Base-by-base conservation (phyloP, 2,329 filamentous ascomycete genomes). In the Talaromyces sp. region DNA sequence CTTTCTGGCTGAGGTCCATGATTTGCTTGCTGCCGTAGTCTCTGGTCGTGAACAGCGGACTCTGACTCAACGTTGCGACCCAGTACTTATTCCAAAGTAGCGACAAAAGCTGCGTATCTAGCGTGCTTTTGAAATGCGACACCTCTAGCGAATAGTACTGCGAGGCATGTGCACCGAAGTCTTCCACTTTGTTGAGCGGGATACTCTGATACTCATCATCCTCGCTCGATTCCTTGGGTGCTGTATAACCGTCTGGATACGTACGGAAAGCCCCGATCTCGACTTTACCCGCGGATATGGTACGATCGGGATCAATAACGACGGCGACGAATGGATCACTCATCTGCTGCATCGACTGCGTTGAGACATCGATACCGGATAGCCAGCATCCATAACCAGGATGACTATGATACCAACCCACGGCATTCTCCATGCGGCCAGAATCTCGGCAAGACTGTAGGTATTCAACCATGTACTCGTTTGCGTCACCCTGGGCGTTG, bases 331-430 rank as follows among this genome's bases (percentile, higher is more conserved):
- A 98, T 1, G 95, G 95, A 72, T 97, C 95, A 65, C 89, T 87
- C 78, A 89, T 94, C 80, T 99, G 95, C 79, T 97, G 93, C 73
- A 90, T 88, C 70, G 86, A 84, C 78, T 99, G 90, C 2, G 95
- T 99, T 63, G 85, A 85, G 61, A 99, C 95, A 76, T 99, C 95
- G 78, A 99, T 98, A 65, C 95, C 95, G 43, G 90, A 93, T 31
- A 99, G 85, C 95, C 95, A 99, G 83, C 95, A 99, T 52, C 95
- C 95, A 77, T 99, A 99, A 31, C 95, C 95, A 0, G 95, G 95
- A 76, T 99, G 95, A 70, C 90, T 94, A 80, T 99, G 95, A 78
- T 99, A 99, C 95, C 95, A 99, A 19, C 95, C 95, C 16, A 99
- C 90, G 0, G 92, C 91, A 76, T 99, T 98, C 79, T 99, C 95